Base-by-base conservation (phyloP, 495 filamentous ascomycete genomes). In the Opeltia flavorubescens region DNA sequence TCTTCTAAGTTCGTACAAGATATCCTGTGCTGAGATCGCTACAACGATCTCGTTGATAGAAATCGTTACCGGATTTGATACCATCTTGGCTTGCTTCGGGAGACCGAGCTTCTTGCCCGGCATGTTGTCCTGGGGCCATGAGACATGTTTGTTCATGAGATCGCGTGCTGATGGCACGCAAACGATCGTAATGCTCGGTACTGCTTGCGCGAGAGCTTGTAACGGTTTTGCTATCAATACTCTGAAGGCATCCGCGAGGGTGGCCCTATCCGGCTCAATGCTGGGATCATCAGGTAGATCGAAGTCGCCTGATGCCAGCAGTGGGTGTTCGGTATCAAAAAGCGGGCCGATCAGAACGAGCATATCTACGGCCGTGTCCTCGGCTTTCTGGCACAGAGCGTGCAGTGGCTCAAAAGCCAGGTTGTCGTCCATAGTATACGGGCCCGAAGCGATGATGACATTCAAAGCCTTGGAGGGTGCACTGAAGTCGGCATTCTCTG, bases 341-440 rank as follows among this genome's bases (percentile, higher is more conserved):
- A 96, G 94, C 2, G 91, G 91, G 0, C 91, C 91, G 36, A 76
- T 64, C 21, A 98, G 69, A 13, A 96, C 71, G 26, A 96, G 61
- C n/a, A 76, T 74, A 55, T 98, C 91, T 6, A 83, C 80, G 49
- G 74, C 80, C 29, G 69, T 75, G 44, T 84, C 79, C 24, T 77
- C 78, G 20, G 88, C 88, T 53, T 78, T 77, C 49, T 71, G 68
- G 60, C 88, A 89, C 8, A 98, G 70, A 33, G 85, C 78, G 40
- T 84, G 75, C 0, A 98, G 67, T 4, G 91, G 78, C 53, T 91
- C 84, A 59, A 91, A 98, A 48, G 80, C 77, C 36, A 98, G 76
- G 55, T 91, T 91, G 54, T 88, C 84, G 53, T 94, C 86, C 17
- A 88, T 76, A 0, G 89, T 93, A 63, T 89, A 98, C 1, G 91